Percentiles rank a stretch among this genome's conserved stretches.
phyloP scores from a whole-genome alignment of 768 basidiomycete species.

The Nidularia sp. region DNA sequence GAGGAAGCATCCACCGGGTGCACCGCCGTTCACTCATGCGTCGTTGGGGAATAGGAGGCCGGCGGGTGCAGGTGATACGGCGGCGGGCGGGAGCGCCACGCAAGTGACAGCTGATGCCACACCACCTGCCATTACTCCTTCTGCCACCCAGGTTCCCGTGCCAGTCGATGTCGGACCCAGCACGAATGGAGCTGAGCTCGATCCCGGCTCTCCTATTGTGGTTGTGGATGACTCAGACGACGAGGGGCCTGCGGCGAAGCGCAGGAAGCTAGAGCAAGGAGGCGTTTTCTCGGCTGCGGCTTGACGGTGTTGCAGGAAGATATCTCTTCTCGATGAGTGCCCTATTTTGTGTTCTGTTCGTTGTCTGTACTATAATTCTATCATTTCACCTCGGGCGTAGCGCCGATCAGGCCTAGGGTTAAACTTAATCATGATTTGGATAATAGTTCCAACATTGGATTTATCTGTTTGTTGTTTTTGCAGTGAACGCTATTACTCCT shows the following conservation, averaged over 20 bases:
- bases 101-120: not conserved
- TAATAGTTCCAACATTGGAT: too few relatives aligned
- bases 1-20: conserved; percentile 15
- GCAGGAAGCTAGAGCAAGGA: conserved; percentile 40
- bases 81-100: not conserved
- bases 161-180: conserved; percentile 4
- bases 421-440: too few relatives aligned
- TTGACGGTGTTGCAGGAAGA: too few relatives aligned
- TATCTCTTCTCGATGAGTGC: too few relatives aligned
- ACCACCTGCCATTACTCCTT: not conserved
- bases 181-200: not conserved
- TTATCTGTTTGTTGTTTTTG: too few relatives aligned
- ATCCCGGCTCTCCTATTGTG: conserved; percentile 51
- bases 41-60: conserved; percentile 24
- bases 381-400: too few relatives aligned
- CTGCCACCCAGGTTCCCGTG: not conserved
- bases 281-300: not conserved
- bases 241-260: conserved; percentile 52
- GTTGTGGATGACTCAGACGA: conserved; percentile 60
- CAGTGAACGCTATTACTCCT: too few relatives aligned
- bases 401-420: too few relatives aligned
- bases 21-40: conserved; percentile 41
- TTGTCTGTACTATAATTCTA: too few relatives aligned
- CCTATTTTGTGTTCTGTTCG: too few relatives aligned
- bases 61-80: not conserved